Percentiles rank a stretch among this genome's conserved stretches.
Evolutionary conservation across 192 early-diverging fungal genomes (phyloP).

Genomic region (Haplosporangium gracile): DNA sequence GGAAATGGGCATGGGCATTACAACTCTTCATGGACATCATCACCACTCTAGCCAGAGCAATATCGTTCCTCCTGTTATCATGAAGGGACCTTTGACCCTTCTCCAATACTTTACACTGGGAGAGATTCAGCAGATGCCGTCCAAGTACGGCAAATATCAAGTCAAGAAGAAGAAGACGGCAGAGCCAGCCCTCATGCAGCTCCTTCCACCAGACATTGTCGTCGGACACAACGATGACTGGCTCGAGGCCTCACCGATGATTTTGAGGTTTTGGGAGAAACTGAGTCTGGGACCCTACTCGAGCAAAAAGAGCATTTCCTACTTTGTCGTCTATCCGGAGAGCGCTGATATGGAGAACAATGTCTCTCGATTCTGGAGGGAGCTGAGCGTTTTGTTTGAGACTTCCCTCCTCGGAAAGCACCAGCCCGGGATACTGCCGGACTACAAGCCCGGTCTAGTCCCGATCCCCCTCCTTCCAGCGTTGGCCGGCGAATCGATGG

Average conservation of each 20-base stretch:
- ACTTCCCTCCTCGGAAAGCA: conserved; percentile 62
- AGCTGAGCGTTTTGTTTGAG: conserved; percentile 62
- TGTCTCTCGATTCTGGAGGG: conserved; percentile 58
- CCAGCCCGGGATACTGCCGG: conserved; percentile 54
- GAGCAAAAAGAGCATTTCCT: conserved; percentile 62
- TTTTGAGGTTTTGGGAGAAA: conserved; percentile 70
- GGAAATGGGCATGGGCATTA: conserved; percentile 47
- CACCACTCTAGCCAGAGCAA: conserved; percentile 62
- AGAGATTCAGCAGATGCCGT: conserved; percentile 65
- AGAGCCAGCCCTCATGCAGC: conserved; percentile 58
- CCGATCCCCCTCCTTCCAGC: conserved; percentile 59
- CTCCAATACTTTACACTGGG: conserved; percentile 36
- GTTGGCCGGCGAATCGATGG: conserved; percentile 45
- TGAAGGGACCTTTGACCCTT: conserved; percentile 42
- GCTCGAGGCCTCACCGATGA: conserved; percentile 63
- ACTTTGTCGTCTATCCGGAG: conserved; percentile 67
- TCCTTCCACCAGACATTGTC: conserved; percentile 64
- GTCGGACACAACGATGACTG: conserved; percentile 66
- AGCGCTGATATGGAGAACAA: conserved; percentile 51
- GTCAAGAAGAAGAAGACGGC: conserved; percentile 62
- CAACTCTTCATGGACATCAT: conserved; percentile 50
- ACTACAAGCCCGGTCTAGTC: conserved; percentile 59
- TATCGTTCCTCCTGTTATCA: conserved; percentile 55
- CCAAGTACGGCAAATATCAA: conserved; percentile 69
- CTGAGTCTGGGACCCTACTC: conserved; percentile 68